Evolutionary conservation across 306 rosid genomes (phyloP).

Genomic region (Begonia loranthoides): DNA sequence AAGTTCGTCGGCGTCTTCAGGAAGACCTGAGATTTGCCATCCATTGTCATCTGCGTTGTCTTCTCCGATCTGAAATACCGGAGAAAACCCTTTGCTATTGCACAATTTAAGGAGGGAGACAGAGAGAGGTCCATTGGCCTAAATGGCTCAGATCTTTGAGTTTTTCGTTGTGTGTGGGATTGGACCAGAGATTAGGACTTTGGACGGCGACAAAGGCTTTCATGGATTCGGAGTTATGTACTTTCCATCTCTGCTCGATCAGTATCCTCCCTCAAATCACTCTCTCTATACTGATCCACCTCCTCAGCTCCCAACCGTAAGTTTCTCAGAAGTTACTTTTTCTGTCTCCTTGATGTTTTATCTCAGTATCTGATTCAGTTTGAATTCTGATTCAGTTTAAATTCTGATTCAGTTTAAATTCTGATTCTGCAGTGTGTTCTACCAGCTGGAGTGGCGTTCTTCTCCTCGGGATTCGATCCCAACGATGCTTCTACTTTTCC

Average conservation of each 20-base stretch:
- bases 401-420: slow-evolving; percentile 10
- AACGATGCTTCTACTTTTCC: slow-evolving; percentile 54
- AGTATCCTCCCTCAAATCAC: slow-evolving; percentile 63
- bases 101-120: too few species aligned
- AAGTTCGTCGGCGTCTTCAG: too few species aligned
- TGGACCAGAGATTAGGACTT: slow-evolving; percentile 89
- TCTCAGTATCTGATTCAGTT: slow-evolving; percentile 3
- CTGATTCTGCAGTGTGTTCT: slow-evolving; percentile 64
- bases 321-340: slow-evolving; percentile 4
- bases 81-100: too few species aligned
- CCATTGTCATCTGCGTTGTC: too few species aligned
- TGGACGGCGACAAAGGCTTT: slow-evolving; percentile 76
- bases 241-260: slow-evolving; percentile 72
- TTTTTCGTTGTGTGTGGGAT: slow-evolving; percentile 92
- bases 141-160: slow-evolving; percentile 92
- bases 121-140: not conserved
- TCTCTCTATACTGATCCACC: slow-evolving; percentile 90
- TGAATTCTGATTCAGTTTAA: slow-evolving; percentile 7
- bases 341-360: slow-evolving; percentile 7
- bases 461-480: slow-evolving; percentile 58
- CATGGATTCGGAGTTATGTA: slow-evolving; percentile 55
- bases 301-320: slow-evolving; percentile 90
- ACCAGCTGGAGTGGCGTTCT: slow-evolving; percentile 84
- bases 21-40: too few species aligned
- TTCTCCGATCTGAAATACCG: too few species aligned